Conservation (phyloP, 73 alveolate species). For the Paramecium tetraurelia region DNA sequence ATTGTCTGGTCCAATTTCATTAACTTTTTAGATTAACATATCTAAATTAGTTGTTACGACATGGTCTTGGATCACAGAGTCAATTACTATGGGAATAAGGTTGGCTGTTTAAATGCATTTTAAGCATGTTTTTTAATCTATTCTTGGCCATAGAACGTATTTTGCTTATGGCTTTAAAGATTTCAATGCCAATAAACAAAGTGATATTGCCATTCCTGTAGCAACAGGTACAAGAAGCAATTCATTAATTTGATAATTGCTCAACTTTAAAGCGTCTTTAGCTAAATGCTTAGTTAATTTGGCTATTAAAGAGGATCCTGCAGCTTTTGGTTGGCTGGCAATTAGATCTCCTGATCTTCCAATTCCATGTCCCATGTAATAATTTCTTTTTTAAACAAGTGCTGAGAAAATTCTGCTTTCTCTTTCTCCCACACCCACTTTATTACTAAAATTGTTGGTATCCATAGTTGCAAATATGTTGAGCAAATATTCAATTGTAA, state of each 20-base stretch:
- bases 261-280: constrained; percentile 62
- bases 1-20: constrained; percentile 68
- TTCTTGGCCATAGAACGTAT: constrained; percentile 91
- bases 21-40: constrained; percentile 66
- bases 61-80: constrained; percentile 70
- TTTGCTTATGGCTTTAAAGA: constrained; percentile 76
- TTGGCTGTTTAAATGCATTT: constrained; percentile 93
- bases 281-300: constrained; percentile 70
- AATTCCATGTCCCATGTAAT: constrained; percentile 96
- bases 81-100: constrained; percentile 82
- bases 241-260: constrained; percentile 66
- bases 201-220: constrained; percentile 94
- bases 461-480: constrained; percentile 88
- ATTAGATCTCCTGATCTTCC: constrained; percentile 94
- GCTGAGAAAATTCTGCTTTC: constrained; percentile 87
- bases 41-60: constrained; percentile 85
- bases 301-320: constrained; percentile 95
- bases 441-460: constrained; percentile 84
- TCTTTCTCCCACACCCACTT: constrained; percentile 97
- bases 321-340: constrained; percentile 99
- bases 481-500: constrained; percentile 80
- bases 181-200: constrained; percentile 82
- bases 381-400: background rate
- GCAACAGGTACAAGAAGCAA: constrained; percentile 93
- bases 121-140: constrained; percentile 96